Evolutionary conservation across 2,329 filamentous ascomycete species (phyloP).

Genomic region (Celoporthe dispersa): DNA sequence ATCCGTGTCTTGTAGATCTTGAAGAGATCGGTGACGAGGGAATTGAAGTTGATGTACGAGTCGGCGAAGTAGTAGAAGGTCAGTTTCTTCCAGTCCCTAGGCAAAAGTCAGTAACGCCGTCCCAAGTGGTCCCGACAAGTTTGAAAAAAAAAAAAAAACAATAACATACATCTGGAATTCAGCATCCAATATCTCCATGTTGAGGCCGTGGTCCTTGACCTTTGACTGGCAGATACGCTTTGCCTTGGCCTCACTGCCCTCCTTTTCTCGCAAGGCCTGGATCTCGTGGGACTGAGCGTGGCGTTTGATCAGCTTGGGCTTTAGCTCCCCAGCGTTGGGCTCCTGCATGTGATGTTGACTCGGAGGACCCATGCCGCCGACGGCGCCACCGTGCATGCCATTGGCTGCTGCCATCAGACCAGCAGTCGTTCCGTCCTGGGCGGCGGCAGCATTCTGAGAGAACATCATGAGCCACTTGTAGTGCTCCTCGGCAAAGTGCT

Average conservation of each 20-base stretch:
- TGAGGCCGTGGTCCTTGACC: conserved; percentile 88
- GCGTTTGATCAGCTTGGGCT: conserved; percentile 96
- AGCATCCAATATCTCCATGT: conserved; percentile 98
- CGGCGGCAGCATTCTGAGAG: conserved; percentile 73
- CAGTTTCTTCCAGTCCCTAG: conserved; percentile 96
- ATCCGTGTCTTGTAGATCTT: conserved; percentile 99
- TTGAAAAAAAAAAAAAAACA: too few species aligned
- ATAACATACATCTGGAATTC: conserved; percentile 92
- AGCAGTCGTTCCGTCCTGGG: conserved; percentile 63
- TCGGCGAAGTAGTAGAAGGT: conserved; percentile 99
- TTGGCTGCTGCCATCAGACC: conserved; percentile 68
- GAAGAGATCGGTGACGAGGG: conserved; percentile 94
- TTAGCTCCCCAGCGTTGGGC: conserved; percentile 74
- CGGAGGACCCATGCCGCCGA: conserved; percentile 78
- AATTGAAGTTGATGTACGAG: conserved; percentile 98
- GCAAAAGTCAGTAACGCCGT: conserved; percentile 20
- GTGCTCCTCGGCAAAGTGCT: conserved; percentile 91
- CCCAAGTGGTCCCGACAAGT: neutral
- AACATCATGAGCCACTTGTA: conserved; percentile 99
- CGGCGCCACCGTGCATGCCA: conserved; percentile 69
- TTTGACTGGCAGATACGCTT: conserved; percentile 97
- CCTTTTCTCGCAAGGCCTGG: conserved; percentile 86
- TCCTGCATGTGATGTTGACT: conserved; percentile 76
- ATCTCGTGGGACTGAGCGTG: conserved; percentile 92
- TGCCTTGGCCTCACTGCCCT: conserved; percentile 96